Evolutionary conservation across 306 rosid species (phyloP).

Genomic region (Canavalia gladiata): DNA sequence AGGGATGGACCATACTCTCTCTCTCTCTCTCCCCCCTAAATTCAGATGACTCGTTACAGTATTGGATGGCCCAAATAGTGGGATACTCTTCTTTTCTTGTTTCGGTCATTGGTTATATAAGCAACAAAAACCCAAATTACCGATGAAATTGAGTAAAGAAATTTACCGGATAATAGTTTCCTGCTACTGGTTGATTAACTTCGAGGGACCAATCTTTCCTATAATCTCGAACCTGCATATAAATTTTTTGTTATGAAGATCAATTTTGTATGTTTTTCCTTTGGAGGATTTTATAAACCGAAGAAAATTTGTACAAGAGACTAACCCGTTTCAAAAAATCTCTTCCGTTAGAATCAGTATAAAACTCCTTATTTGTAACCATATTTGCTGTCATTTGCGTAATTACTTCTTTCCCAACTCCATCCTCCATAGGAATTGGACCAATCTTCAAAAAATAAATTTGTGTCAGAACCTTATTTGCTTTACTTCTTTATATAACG

Average conservation of each 20-base stretch:
- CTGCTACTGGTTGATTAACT: conserved; percentile 20
- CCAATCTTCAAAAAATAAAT: conserved; percentile 11
- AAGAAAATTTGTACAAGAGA: neutral
- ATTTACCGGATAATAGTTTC: conserved; percentile 16
- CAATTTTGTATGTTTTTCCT: neutral
- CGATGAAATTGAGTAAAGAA: neutral
- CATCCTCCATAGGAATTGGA: neutral
- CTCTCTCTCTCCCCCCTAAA: neutral
- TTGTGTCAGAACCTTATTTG: neutral
- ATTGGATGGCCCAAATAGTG: neutral
- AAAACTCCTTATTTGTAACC: conserved; percentile 1
- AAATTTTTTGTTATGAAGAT: neutral
- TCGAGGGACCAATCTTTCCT: neutral
- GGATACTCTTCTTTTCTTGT: neutral
- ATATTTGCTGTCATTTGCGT: neutral
- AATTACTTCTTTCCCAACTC: conserved; percentile 2
- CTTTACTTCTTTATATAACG: neutral
- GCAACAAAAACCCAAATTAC: neutral
- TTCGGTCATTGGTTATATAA: neutral
- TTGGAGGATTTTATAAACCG: neutral
- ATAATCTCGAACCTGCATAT: conserved; percentile 18
- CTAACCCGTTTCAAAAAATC: conserved; percentile 6
- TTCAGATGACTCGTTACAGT: neutral
- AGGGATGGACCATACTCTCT: neutral
- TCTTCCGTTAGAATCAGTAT: conserved; percentile 13